phyloP scores from a whole-genome alignment of 768 basidiomycete genomes.

The Filobasidium floriforme region DNA sequence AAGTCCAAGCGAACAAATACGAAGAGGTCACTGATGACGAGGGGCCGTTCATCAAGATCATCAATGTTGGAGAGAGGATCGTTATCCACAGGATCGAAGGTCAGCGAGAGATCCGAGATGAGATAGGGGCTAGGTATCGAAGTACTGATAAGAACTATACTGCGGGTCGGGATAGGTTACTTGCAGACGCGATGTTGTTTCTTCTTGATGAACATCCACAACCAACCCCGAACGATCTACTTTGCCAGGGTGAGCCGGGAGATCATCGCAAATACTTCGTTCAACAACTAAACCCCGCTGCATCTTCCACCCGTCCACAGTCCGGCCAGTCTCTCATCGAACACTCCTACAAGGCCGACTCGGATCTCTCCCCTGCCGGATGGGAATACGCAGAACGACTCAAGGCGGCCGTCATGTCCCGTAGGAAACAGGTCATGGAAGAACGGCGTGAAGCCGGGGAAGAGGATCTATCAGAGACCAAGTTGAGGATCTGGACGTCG shows the following conservation, averaged over 20 bases:
- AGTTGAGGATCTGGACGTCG: constrained; percentile 87
- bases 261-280: not conserved
- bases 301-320: constrained; percentile 47
- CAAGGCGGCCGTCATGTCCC: constrained; percentile 79
- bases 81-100: constrained; percentile 62
- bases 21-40: constrained; percentile 83
- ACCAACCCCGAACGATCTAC: constrained; percentile 82
- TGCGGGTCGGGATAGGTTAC: constrained; percentile 32
- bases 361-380: constrained; percentile 86
- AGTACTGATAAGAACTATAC: not conserved
- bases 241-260: constrained; percentile 71
- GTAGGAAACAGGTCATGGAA: constrained; percentile 67
- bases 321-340: constrained; percentile 98
- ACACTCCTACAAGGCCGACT: constrained; percentile 97
- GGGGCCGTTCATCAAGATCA: constrained; percentile 89
- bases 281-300: not conserved
- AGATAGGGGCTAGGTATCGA: not conserved
- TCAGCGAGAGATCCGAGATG: constrained; percentile 16
- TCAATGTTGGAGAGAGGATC: constrained; percentile 94
- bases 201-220: constrained; percentile 99
- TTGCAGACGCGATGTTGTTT: constrained; percentile 84
- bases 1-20: constrained; percentile 76
- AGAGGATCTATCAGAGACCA: constrained; percentile 50
- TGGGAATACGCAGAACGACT: constrained; percentile 90
- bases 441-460: constrained; percentile 52